Conservation (phyloP, 192 early-diverging fungal genomes). For the Linnemannia hyalina region DNA sequence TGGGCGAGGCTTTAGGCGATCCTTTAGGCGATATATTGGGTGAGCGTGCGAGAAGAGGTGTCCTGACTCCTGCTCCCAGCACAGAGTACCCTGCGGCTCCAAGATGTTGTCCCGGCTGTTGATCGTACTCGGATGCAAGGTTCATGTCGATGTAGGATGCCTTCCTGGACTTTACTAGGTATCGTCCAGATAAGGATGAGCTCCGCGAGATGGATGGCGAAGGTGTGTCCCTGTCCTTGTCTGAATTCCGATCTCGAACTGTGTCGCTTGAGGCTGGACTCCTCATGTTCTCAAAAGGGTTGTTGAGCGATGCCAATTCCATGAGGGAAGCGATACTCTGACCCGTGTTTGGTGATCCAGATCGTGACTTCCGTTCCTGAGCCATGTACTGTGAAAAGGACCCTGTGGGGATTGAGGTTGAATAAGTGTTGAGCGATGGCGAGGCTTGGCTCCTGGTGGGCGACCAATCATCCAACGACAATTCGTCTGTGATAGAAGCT, state of each 20-base stretch:
- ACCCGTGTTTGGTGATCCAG: constrained; percentile 42
- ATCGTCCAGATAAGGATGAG: constrained; percentile 51
- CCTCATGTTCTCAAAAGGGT: constrained; percentile 51
- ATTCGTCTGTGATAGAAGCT: constrained; percentile 51
- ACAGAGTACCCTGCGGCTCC: constrained; percentile 23
- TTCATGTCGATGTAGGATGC: constrained; percentile 55
- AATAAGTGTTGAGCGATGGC: constrained; percentile 52
- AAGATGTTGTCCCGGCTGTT: constrained; percentile 13
- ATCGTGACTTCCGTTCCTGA: constrained; percentile 35
- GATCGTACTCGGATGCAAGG: constrained; percentile 36
- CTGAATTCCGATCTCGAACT: constrained; percentile 39
- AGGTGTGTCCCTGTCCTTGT: constrained; percentile 47
- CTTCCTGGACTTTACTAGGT: constrained; percentile 50
- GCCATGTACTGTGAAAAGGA: constrained; percentile 53
- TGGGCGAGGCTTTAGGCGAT: constrained; percentile 51
- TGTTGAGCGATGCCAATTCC: constrained; percentile 40
- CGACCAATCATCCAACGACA: constrained; percentile 50
- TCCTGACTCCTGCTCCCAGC: constrained; percentile 30
- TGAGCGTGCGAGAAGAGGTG: constrained; percentile 43
- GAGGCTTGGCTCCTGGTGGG: constrained; percentile 32
- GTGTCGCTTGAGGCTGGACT: constrained; percentile 44
- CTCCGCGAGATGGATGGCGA: constrained; percentile 51
- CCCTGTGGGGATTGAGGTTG: constrained; percentile 55
- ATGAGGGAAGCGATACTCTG: constrained; percentile 54
- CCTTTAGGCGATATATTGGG: constrained; percentile 52